Percentiles rank a stretch among this genome's conserved stretches.
phyloP scores from a whole-genome alignment of 352 stramenopile genomes.

The Phytophthora litchii region DNA sequence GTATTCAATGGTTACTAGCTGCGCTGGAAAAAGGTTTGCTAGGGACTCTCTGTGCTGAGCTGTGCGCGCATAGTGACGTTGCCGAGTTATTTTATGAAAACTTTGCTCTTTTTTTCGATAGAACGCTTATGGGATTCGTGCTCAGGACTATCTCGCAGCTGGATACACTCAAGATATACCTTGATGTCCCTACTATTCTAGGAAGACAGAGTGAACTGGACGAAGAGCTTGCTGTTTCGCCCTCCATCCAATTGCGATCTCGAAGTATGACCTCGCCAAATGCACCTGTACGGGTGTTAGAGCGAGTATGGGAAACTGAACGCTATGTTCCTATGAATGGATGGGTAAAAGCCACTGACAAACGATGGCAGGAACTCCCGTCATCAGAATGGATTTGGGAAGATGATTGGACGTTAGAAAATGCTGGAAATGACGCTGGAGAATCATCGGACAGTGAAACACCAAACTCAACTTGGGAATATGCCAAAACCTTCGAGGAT shows the following conservation, averaged over 20 bases:
- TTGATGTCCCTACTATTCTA: conserved; percentile 62
- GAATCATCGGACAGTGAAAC: conserved; percentile 36
- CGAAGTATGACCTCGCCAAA: conserved; percentile 13
- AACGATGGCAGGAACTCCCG: conserved; percentile 61
- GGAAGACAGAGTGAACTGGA: conserved; percentile 52
- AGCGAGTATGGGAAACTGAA: conserved; percentile 77
- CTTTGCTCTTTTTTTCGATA: conserved; percentile 52
- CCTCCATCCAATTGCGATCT: conserved; percentile 18
- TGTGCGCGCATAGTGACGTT: conserved; percentile 48
- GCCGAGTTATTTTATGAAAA: conserved; percentile 65
- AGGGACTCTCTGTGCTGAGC: conserved; percentile 58
- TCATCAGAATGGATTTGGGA: conserved; percentile 87
- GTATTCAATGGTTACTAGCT: conserved; percentile 73
- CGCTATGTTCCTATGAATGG: conserved; percentile 76
- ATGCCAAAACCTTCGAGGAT: conserved; percentile 74
- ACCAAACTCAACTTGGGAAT: conserved; percentile 57
- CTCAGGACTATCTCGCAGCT: conserved; percentile 56
- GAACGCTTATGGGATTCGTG: conserved; percentile 49
- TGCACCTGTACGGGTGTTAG: conserved; percentile 54
- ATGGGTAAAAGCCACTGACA: conserved; percentile 67
- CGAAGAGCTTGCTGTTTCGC: conserved; percentile 44
- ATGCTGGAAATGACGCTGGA: conserved; percentile 24
- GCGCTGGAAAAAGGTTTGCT: conserved; percentile 67
- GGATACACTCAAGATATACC: conserved; percentile 48
- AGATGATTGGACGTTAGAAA: conserved; percentile 71